phyloP scores from a whole-genome alignment of 192 early-diverging fungal genomes.

The Backusella tuberculispora region DNA sequence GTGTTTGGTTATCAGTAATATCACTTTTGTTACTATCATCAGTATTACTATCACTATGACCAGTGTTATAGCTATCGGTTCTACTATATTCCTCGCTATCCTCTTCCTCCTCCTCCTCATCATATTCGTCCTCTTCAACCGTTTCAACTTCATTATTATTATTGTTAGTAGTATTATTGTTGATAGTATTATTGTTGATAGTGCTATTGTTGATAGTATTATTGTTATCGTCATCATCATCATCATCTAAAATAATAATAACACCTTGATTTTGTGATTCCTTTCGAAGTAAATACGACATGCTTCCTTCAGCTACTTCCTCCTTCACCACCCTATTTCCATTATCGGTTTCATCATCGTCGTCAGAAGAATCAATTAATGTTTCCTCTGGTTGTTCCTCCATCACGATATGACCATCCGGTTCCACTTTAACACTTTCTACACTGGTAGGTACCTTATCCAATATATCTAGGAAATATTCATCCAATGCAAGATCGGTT shows the following conservation, averaged over 20 bases:
- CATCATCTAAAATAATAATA: background rate
- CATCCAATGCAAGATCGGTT: conserved; percentile 71
- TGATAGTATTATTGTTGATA: too few relatives aligned
- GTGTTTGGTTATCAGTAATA: background rate
- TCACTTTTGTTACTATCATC: background rate
- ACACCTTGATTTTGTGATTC: background rate
- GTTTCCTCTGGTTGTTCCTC: background rate
- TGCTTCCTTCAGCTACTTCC: background rate
- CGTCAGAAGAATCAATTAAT: background rate
- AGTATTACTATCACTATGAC: background rate
- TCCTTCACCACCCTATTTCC: background rate
- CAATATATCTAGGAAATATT: conserved; percentile 52
- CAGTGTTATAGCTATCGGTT: too few relatives aligned
- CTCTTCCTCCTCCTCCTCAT: too few relatives aligned
- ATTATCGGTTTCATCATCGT: background rate
- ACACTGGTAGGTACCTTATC: conserved; percentile 34
- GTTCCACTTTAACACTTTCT: conserved; percentile 49
- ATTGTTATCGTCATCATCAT: background rate
- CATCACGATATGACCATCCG: conserved; percentile 35
- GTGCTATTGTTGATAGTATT: background rate
- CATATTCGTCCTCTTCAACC: too few relatives aligned
- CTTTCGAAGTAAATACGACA: background rate
- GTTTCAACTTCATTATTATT: too few relatives aligned
- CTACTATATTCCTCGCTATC: too few relatives aligned
- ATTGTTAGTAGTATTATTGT: too few relatives aligned